Percentiles rank a stretch among this genome's conserved stretches.
Evolutionary conservation across 2,329 filamentous ascomycete genomes (phyloP).

Genomic region (Rhynchosporium graminicola): DNA sequence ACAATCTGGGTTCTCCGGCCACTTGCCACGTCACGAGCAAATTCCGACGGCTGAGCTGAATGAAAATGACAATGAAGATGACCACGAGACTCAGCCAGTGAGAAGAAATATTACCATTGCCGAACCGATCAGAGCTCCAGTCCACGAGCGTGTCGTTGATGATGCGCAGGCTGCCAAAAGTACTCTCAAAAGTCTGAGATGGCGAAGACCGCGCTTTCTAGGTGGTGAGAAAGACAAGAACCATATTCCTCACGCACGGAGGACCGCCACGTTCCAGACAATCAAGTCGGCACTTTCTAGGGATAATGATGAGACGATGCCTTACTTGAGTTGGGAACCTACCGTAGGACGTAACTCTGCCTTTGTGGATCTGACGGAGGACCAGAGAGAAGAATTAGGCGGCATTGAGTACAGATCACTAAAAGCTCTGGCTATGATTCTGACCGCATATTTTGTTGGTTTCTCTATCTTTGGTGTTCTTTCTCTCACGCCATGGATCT

Average conservation of each 20-base stretch:
- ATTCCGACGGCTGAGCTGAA: slow-evolving; percentile 20
- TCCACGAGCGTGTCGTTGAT: slow-evolving; percentile 37
- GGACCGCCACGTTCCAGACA: slow-evolving; percentile 53
- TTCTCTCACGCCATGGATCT: slow-evolving; percentile 79
- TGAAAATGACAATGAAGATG: slow-evolving; percentile 28
- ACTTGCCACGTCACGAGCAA: slow-evolving; percentile 11
- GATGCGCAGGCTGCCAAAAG: slow-evolving; percentile 32
- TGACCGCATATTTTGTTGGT: slow-evolving; percentile 78
- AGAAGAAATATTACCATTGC: slow-evolving; percentile 38
- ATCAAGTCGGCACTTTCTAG: slow-evolving; percentile 49
- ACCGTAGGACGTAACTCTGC: slow-evolving; percentile 92
- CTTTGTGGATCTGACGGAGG: slow-evolving; percentile 83
- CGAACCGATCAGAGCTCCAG: slow-evolving; percentile 30
- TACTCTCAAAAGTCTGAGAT: slow-evolving; percentile 41
- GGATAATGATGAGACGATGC: slow-evolving; percentile 63
- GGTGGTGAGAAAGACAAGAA: slow-evolving; percentile 39
- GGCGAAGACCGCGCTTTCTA: slow-evolving; percentile 47
- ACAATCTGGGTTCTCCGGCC: slow-evolving; percentile 25
- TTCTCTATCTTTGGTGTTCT: slow-evolving; percentile 78
- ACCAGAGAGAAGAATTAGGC: slow-evolving; percentile 91
- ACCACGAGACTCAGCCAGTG: slow-evolving; percentile 19
- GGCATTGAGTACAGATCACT: slow-evolving; percentile 95
- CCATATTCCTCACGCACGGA: slow-evolving; percentile 22
- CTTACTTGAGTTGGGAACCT: slow-evolving; percentile 92
- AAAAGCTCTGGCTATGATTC: slow-evolving; percentile 78